Evolutionary conservation across 164 flowering plant genomes (phyloP).

Genomic region (Pachysandra terminalis): DNA sequence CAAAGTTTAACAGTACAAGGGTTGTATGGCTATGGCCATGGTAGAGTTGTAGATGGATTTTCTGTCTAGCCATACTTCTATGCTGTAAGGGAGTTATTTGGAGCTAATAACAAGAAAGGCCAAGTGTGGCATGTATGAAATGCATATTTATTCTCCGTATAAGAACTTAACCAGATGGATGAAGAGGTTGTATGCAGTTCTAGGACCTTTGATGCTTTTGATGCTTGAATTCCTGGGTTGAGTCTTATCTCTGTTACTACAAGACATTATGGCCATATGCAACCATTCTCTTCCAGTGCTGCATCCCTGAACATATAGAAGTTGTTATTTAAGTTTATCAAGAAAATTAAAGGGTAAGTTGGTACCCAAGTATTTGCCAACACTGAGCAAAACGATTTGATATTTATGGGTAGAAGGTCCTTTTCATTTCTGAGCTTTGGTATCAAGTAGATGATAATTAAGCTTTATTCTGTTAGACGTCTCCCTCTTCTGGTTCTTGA

Average conservation of each 20-base stretch:
- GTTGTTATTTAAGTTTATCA: not conserved
- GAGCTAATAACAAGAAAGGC: slow-evolving; percentile 4
- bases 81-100: slow-evolving; percentile 4
- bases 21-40: not conserved
- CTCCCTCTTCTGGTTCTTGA: slow-evolving; percentile 1
- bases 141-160: slow-evolving; percentile 14
- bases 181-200: slow-evolving; percentile 19
- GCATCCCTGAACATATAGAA: not conserved
- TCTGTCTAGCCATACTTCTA: slow-evolving; percentile 1
- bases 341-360: not conserved
- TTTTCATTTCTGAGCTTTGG: not conserved
- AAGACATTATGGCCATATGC: slow-evolving; percentile 8
- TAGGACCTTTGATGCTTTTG: slow-evolving; percentile 10
- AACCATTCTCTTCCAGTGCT: not conserved
- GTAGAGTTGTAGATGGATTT: not conserved
- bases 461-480: slow-evolving; percentile 5
- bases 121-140: slow-evolving; percentile 18
- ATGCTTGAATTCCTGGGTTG: slow-evolving; percentile 9
- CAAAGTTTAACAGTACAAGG: slow-evolving; percentile 9
- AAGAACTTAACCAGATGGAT: slow-evolving; percentile 19
- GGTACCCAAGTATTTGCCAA: not conserved
- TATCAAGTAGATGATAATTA: not conserved
- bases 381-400: not conserved
- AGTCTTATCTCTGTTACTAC: slow-evolving; percentile 4
- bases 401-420: not conserved